These are phyloP conservation scores for Blastocystis sp. DNA, from an alignment of 352 stramenopile species.

Conservation along the genomic window DNA sequence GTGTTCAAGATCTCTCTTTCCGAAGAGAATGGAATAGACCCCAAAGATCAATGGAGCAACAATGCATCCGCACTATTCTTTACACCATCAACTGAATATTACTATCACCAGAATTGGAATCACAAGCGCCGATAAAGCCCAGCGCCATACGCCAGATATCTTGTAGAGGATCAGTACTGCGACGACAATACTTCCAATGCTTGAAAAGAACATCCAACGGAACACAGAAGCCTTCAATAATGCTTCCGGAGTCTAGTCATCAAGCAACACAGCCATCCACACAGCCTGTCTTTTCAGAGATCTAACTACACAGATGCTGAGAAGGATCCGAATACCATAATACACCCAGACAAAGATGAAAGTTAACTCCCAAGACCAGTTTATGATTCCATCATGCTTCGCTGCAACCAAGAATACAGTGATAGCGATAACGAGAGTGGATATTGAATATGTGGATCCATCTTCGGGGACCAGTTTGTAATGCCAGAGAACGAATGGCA, in stretches of 20 bases:
- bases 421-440: not conserved
- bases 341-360: slow-evolving; percentile 35
- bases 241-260: slow-evolving; percentile 7
- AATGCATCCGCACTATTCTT: too few relatives aligned
- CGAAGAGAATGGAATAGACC: not conserved
- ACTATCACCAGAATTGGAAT: not conserved
- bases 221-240: not conserved
- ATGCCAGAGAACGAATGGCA: not conserved
- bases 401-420: not conserved
- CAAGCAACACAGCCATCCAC: not conserved
- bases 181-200: not conserved
- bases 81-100: not conserved
- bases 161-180: slow-evolving; percentile 7
- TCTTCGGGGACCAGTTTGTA: not conserved
- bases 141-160: slow-evolving; percentile 31
- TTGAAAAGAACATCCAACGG: not conserved
- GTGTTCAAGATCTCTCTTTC: not conserved
- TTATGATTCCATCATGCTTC: slow-evolving; percentile 1
- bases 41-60: not conserved
- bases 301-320: too few relatives aligned
- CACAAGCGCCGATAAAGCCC: not conserved
- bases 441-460: not conserved
- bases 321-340: not conserved
- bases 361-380: not conserved
- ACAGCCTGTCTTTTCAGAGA: too few relatives aligned